Conservation (phyloP, 2,329 filamentous ascomycete genomes). For the Pestalotiopsis sp. region DNA sequence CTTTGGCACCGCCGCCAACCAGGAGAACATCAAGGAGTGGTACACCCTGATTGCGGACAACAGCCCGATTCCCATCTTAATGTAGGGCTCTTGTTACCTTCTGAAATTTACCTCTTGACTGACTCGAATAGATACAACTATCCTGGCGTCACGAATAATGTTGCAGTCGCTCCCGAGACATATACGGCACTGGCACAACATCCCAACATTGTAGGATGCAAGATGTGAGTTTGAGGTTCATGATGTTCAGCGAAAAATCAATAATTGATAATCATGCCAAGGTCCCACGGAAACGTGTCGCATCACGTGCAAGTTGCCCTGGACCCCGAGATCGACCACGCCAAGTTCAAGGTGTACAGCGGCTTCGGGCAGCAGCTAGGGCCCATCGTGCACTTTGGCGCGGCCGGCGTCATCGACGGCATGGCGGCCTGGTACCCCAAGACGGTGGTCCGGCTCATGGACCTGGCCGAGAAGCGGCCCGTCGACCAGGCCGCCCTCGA, state of each 20-base stretch:
- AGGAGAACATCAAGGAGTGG: slow-evolving; percentile 63
- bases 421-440: slow-evolving; percentile 67
- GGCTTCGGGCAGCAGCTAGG: slow-evolving; percentile 67
- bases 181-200: slow-evolving; percentile 60
- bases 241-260: not conserved
- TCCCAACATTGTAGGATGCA: slow-evolving; percentile 68
- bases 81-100: slow-evolving; percentile 48
- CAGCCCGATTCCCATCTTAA: slow-evolving; percentile 60
- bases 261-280: too few species aligned
- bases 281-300: slow-evolving; percentile 62
- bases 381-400: slow-evolving; percentile 63
- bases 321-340: slow-evolving; percentile 61
- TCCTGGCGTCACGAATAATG: slow-evolving; percentile 66
- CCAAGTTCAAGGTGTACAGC: slow-evolving; percentile 63
- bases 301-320: slow-evolving; percentile 64
- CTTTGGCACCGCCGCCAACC: slow-evolving; percentile 59
- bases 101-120: too few species aligned
- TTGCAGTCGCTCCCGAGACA: slow-evolving; percentile 59
- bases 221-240: slow-evolving; percentile 47
- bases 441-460: slow-evolving; percentile 59
- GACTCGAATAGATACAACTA: slow-evolving; percentile 48
- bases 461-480: slow-evolving; percentile 39
- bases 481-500: slow-evolving; percentile 44
- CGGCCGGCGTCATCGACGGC: slow-evolving; percentile 67
- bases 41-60: slow-evolving; percentile 62